These are phyloP conservation scores for Aspergillus steynii DNA, from an alignment of 495 filamentous ascomycete species.

Conservation along the genomic window DNA sequence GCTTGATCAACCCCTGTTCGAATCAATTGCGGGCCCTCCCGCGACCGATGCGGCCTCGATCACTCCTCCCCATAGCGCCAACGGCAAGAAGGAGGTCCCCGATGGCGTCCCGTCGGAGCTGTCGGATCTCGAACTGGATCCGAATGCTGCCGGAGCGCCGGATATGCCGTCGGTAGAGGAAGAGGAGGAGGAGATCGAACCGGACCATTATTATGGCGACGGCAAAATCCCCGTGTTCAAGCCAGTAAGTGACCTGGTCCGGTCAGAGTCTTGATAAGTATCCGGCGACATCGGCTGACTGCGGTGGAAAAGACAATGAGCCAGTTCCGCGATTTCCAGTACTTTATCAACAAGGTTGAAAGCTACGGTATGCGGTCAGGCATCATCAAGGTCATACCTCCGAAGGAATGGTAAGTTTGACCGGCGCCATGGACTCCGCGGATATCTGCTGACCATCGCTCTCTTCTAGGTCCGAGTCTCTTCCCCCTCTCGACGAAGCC, in stretches of 20 bases:
- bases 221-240: conserved; percentile 93
- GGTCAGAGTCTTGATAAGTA: background rate
- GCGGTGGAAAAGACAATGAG: conserved; percentile 66
- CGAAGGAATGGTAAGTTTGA: conserved; percentile 79
- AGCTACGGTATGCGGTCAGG: conserved; percentile 96
- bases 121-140: conserved; percentile 48
- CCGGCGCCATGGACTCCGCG: background rate
- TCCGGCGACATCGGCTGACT: conserved; percentile 14
- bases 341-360: conserved; percentile 84
- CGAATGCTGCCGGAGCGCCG: conserved; percentile 26
- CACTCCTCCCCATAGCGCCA: conserved; percentile 48
- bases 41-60: conserved; percentile 40
- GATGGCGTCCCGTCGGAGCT: conserved; percentile 47
- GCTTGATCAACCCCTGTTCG: conserved; percentile 33
- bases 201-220: conserved; percentile 82
- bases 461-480: conserved; percentile 60
- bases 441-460: conserved; percentile 1
- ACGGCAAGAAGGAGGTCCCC: conserved; percentile 44
- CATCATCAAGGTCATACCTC: conserved; percentile 93
- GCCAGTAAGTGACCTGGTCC: conserved; percentile 59
- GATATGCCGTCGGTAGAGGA: conserved; percentile 35
- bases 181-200: conserved; percentile 70
- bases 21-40: conserved; percentile 26
- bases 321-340: conserved; percentile 89
- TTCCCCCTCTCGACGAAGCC: conserved; percentile 75